Conservation (phyloP, 768 basidiomycete genomes). For the Kwoniella mangroviensis region DNA sequence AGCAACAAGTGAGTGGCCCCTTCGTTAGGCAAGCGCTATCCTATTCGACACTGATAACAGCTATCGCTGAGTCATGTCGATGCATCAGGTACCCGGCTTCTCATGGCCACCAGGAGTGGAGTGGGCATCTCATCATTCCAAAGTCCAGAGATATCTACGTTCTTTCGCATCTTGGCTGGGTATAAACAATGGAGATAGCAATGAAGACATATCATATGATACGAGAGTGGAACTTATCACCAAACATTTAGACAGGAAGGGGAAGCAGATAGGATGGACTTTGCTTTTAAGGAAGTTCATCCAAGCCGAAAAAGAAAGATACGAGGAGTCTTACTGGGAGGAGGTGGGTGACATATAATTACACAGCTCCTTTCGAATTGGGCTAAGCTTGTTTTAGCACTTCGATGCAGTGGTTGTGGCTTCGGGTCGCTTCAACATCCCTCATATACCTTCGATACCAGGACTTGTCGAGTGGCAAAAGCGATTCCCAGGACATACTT, state of each 20-base stretch:
- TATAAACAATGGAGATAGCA: slow-evolving; percentile 60
- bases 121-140: slow-evolving; percentile 27
- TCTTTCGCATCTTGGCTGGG: slow-evolving; percentile 41
- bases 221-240: slow-evolving; percentile 62
- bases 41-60: no score
- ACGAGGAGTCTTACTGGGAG: slow-evolving; percentile 16
- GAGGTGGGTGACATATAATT: slow-evolving; percentile 21
- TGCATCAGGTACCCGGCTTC: slow-evolving; percentile 22
- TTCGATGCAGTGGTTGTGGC: slow-evolving; percentile 58
- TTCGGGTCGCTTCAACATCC: slow-evolving; percentile 39
- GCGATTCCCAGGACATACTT: slow-evolving; percentile 17
- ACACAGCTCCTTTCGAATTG: background rate
- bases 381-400: slow-evolving; percentile 9
- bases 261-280: slow-evolving; percentile 9
- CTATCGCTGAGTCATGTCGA: no score
- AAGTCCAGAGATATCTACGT: slow-evolving; percentile 25
- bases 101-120: slow-evolving; percentile 26
- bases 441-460: slow-evolving; percentile 51
- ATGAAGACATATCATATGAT: slow-evolving; percentile 57
- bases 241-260: slow-evolving; percentile 46
- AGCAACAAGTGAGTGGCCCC: slow-evolving; percentile 23
- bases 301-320: background rate
- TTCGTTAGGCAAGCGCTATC: background rate
- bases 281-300: slow-evolving; percentile 1
- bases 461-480: slow-evolving; percentile 59